Base-by-base conservation (phyloP, 768 basidiomycete species). In the Lactarius psammicola region DNA sequence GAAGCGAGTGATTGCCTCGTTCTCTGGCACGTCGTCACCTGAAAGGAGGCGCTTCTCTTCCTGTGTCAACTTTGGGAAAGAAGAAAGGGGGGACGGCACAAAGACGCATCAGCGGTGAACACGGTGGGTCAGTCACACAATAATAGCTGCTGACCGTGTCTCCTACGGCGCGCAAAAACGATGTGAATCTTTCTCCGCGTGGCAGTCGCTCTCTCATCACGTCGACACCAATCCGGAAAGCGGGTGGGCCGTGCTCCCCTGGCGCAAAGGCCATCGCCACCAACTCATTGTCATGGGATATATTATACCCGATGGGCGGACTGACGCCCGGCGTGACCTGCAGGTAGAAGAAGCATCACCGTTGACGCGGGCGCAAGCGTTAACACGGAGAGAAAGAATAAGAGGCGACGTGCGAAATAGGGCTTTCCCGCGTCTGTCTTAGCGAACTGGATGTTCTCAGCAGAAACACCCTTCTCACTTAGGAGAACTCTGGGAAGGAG, bases 161-260 rank as follows among this genome's bases (percentile, higher is more conserved):
- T 30, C 80, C 80, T 40, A 94, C 78, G 28, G 80, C 80, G 59
- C 84, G 79, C 9, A 92, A 79, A 72, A 94, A 91, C 1, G 84
- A 82, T 11, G 74, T 64, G 65, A 89, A 80, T 2, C 84, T 81
- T 46, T 83, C 81, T 20, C 84, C 81, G 13, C 80, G 76, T 13
- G 90, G 91, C 23, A 89, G 74, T 54, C 80, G 81, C 49, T 90
- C 78, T 72, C 86, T 87, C 92, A 94, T 95, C 56, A 93, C 82
- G 76, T 95, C 92, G 46, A 94, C 78, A 23, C 93, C 92, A 11
- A 94, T 72, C 53, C 72, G 75, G 72, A 78, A 82, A 13, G 80
- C 84, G 56, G 85, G 88, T 3, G 85, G 84, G 23, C 83, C 83
- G 67, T 83, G 83, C 57, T 76, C 71, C 51, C 80, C 80, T 10